Conservation (phyloP, 306 rosid species). For the Cicer arietinum region DNA sequence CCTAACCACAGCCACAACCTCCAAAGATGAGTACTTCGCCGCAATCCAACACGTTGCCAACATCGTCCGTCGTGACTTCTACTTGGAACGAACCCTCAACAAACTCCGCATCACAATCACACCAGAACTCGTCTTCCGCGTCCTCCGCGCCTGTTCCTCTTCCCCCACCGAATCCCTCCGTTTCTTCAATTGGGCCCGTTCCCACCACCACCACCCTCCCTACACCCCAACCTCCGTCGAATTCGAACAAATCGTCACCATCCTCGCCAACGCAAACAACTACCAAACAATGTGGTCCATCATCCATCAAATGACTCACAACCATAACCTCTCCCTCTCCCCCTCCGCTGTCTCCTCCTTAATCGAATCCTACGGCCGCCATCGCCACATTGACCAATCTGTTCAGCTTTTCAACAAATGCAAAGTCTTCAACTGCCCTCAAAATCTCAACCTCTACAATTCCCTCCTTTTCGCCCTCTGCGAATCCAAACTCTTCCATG, state of each 20-base stretch:
- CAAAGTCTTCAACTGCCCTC: conserved; percentile 56
- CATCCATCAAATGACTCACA: conserved; percentile 64
- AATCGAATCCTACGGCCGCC: conserved; percentile 73
- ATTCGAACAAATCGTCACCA: conserved; percentile 76
- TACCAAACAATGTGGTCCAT: conserved; percentile 88
- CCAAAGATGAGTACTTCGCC: conserved; percentile 79
- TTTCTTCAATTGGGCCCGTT: conserved; percentile 90
- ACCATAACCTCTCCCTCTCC: conserved; percentile 59
- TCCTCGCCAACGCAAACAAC: conserved; percentile 67
- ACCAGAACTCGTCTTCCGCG: conserved; percentile 89
- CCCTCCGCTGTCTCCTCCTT: conserved; percentile 65
- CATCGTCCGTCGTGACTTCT: conserved; percentile 88
- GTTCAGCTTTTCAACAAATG: conserved; percentile 73
- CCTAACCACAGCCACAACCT: not conserved
- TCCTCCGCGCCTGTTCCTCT: conserved; percentile 78
- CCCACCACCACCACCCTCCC: conserved; percentile 56
- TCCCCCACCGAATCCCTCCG: conserved; percentile 70
- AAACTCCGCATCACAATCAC: conserved; percentile 73
- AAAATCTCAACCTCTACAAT: conserved; percentile 62
- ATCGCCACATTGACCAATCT: conserved; percentile 74
- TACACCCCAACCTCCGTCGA: conserved; percentile 86
- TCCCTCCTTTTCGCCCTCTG: conserved; percentile 79
- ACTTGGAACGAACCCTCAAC: conserved; percentile 93
- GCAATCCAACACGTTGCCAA: conserved; percentile 86
- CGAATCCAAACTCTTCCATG: conserved; percentile 72